Evolutionary conservation across 805 yeast genomes (phyloP).

Genomic region (Kodamaea sagamina): DNA sequence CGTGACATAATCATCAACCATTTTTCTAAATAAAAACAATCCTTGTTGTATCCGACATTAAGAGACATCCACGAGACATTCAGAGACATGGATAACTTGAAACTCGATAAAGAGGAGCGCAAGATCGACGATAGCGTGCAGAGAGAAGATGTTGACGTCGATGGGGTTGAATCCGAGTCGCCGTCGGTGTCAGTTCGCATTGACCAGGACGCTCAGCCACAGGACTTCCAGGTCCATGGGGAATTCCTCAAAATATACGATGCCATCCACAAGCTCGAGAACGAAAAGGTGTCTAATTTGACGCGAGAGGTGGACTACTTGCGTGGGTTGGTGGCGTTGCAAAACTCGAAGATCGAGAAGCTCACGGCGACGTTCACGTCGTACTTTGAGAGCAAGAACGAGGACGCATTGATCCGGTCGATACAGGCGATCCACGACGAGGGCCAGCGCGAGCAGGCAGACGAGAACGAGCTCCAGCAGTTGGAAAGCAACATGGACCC

Average conservation of each 20-base stretch:
- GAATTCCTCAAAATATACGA: conserved; percentile 16
- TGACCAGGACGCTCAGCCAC: conserved; percentile 1
- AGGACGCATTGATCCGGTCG: conserved; percentile 30
- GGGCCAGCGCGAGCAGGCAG: conserved; percentile 20
- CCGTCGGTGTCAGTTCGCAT: not conserved
- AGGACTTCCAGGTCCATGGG: conserved; percentile 12
- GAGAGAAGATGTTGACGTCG: conserved; percentile 3
- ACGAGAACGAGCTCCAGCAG: conserved; percentile 16
- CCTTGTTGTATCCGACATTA: conserved; percentile 11
- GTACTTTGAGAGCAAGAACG: conserved; percentile 32
- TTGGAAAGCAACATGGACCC: conserved; percentile 44
- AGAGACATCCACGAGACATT: conserved; percentile 13
- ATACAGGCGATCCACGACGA: conserved; percentile 32
- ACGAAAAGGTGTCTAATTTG: conserved; percentile 26
- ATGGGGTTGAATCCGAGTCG: conserved; percentile 5
- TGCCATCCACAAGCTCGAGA: conserved; percentile 23
- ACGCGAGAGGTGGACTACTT: conserved; percentile 38
- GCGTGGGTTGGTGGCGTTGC: conserved; percentile 40
- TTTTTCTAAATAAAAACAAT: not conserved
- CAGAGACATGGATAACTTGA: conserved; percentile 13
- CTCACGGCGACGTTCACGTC: conserved; percentile 36
- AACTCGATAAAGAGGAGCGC: conserved; percentile 11
- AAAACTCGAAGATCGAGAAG: conserved; percentile 40
- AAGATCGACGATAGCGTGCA: not conserved
- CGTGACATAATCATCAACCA: conserved; percentile 1